phyloP scores from a whole-genome alignment of 2,329 filamentous ascomycete genomes.

The Blastomyces emzantsi region DNA sequence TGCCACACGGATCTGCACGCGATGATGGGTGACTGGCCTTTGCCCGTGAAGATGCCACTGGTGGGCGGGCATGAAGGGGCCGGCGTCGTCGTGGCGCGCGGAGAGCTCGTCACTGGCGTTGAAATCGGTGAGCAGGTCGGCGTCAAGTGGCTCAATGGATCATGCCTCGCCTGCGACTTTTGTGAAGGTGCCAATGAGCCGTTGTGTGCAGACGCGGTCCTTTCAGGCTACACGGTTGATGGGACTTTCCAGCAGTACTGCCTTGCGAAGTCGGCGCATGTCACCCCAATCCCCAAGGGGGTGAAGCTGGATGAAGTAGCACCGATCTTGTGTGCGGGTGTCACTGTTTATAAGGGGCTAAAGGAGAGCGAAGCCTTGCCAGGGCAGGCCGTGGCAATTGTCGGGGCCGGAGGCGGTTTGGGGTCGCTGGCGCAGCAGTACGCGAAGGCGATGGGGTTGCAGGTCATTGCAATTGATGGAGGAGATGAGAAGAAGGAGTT shows the following conservation, averaged over 20 bases:
- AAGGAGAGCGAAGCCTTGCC: conserved; percentile 70
- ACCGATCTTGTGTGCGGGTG: conserved; percentile 73
- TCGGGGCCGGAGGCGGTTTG: conserved; percentile 77
- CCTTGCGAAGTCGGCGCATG: conserved; percentile 76
- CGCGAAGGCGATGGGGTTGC: conserved; percentile 80
- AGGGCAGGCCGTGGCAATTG: conserved; percentile 72
- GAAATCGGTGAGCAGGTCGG: conserved; percentile 78
- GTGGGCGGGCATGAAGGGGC: conserved; percentile 76
- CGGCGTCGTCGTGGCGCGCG: conserved; percentile 71
- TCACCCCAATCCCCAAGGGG: conserved; percentile 71
- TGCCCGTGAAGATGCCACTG: conserved; percentile 71
- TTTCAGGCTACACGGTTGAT: conserved; percentile 89
- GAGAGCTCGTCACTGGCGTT: conserved; percentile 66
- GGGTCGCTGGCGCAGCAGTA: conserved; percentile 77
- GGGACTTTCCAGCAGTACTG: conserved; percentile 90
- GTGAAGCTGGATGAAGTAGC: conserved; percentile 66
- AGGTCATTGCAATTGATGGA: conserved; percentile 70
- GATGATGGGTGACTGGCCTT: conserved; percentile 82
- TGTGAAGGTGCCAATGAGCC: conserved; percentile 75
- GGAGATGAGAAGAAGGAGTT: conserved; percentile 71
- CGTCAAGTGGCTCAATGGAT: conserved; percentile 87
- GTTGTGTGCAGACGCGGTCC: conserved; percentile 62
- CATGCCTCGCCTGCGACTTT: conserved; percentile 74
- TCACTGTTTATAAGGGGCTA: conserved; percentile 85
- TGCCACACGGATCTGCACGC: conserved; percentile 82